Evolutionary conservation across 1,139 yeast species (phyloP).

Genomic region (Diutina rugosa): DNA sequence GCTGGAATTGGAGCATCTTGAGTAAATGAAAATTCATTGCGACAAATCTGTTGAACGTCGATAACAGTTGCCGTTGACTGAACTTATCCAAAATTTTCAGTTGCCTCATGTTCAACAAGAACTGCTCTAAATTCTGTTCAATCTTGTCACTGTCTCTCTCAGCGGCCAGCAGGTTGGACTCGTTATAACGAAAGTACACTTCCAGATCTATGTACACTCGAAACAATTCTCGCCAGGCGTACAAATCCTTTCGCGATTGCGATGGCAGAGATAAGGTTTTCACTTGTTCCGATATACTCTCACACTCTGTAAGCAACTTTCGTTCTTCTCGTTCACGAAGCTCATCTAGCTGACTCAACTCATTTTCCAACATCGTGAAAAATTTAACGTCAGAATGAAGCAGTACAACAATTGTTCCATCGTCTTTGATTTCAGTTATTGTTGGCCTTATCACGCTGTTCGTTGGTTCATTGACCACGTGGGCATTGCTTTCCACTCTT

Average conservation of each 20-base stretch:
- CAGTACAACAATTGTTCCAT: slow-evolving; percentile 12
- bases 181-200: slow-evolving; percentile 48
- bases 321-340: slow-evolving; percentile 33
- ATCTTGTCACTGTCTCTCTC: slow-evolving; percentile 24
- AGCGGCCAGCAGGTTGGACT: slow-evolving; percentile 24
- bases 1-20: slow-evolving; percentile 48
- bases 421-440: slow-evolving; percentile 9
- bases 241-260: slow-evolving; percentile 33
- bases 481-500: slow-evolving; percentile 9
- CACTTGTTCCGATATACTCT: slow-evolving; percentile 25
- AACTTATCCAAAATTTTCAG: slow-evolving; percentile 29
- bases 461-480: slow-evolving; percentile 6
- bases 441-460: background rate
- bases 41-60: slow-evolving; percentile 38
- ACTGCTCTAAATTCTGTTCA: slow-evolving; percentile 27
- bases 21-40: slow-evolving; percentile 40
- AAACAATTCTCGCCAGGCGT: slow-evolving; percentile 62
- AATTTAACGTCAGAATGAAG: slow-evolving; percentile 36
- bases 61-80: slow-evolving; percentile 33
- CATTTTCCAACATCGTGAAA: slow-evolving; percentile 45
- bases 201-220: slow-evolving; percentile 53
- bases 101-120: slow-evolving; percentile 29
- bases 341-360: slow-evolving; percentile 35
- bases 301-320: slow-evolving; percentile 30
- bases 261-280: slow-evolving; percentile 12